A percentile compares a stretch with the other conserved stretches of the same genome.
Evolutionary conservation across 1,284 basidiomycete genomes (phyloP).

Genomic region (Cryptococcus sp.): DNA sequence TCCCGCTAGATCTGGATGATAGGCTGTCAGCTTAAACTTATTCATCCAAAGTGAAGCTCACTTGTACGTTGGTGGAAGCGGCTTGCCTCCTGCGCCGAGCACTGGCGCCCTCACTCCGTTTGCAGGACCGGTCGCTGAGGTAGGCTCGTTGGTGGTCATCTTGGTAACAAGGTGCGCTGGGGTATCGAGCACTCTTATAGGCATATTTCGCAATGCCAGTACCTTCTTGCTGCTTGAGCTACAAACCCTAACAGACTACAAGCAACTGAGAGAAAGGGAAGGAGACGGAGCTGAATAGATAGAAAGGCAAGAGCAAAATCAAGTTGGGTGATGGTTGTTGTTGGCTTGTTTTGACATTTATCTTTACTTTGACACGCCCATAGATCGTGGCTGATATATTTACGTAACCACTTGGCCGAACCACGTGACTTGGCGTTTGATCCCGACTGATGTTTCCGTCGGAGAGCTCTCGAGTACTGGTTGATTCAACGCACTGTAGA

Average conservation of each 20-base stretch:
- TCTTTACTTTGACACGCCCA: background rate
- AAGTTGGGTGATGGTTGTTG: background rate
- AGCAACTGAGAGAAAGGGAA: background rate
- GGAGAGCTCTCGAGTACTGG: too few relatives aligned
- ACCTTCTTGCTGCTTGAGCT: background rate
- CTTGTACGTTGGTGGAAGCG: conserved; percentile 47
- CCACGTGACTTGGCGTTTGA: too few relatives aligned
- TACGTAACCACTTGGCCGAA: too few relatives aligned
- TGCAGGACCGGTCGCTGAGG: background rate
- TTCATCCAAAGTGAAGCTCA: conserved; percentile 16
- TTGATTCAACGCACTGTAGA: too few relatives aligned
- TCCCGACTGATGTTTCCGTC: too few relatives aligned
- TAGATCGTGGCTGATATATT: too few relatives aligned
- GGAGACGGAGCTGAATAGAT: background rate
- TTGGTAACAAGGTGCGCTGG: conserved; percentile 9
- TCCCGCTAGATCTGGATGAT: conserved; percentile 60
- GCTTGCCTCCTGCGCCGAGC: conserved; percentile 45
- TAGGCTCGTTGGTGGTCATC: conserved; percentile 8
- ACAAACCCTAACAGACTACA: background rate
- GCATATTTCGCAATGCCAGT: conserved; percentile 5
- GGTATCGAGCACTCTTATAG: conserved; percentile 5
- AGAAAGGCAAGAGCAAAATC: background rate
- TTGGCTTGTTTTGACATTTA: conserved; percentile 8
- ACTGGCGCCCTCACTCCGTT: background rate
- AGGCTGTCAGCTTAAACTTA: conserved; percentile 47